Evolutionary conservation across 73 alveolate species (phyloP).

Genomic region (Breviolum minutum): DNA sequence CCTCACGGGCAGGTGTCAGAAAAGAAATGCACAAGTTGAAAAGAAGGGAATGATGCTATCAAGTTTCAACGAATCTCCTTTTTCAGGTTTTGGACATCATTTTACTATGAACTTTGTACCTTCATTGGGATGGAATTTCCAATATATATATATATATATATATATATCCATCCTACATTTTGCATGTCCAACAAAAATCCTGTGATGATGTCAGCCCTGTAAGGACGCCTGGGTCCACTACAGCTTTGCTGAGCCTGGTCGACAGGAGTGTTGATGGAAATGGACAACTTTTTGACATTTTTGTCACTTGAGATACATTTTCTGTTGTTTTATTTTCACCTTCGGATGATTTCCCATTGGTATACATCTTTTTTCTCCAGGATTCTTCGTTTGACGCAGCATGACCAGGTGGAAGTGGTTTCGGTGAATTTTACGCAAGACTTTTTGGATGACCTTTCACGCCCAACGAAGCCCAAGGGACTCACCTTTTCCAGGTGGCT

Average conservation of each 20-base stretch:
- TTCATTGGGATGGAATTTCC: background rate
- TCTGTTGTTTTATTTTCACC: too few species aligned
- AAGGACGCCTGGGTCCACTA: conserved; percentile 54
- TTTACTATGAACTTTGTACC: too few species aligned
- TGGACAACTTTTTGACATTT: background rate
- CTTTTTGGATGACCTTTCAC: background rate
- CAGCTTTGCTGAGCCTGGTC: conserved; percentile 51
- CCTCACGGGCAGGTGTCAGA: too few species aligned
- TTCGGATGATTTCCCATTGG: background rate
- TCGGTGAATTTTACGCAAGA: too few species aligned
- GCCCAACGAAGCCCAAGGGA: background rate
- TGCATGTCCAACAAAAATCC: too few species aligned
- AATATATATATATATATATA: background rate
- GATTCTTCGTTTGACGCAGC: conserved; percentile 64
- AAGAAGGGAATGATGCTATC: too few species aligned
- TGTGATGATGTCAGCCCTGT: too few species aligned
- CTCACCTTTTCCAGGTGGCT: conserved; percentile 19
- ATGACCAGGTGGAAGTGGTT: conserved; percentile 44
- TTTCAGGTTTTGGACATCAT: too few species aligned
- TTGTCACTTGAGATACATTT: too few species aligned
- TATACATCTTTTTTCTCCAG: too few species aligned
- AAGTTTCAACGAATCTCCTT: too few species aligned
- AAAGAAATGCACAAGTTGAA: too few species aligned
- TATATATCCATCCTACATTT: background rate
- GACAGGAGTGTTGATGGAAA: conserved; percentile 24